Conservation (phyloP, 345 rosid species). For the Clausena lansium region DNA sequence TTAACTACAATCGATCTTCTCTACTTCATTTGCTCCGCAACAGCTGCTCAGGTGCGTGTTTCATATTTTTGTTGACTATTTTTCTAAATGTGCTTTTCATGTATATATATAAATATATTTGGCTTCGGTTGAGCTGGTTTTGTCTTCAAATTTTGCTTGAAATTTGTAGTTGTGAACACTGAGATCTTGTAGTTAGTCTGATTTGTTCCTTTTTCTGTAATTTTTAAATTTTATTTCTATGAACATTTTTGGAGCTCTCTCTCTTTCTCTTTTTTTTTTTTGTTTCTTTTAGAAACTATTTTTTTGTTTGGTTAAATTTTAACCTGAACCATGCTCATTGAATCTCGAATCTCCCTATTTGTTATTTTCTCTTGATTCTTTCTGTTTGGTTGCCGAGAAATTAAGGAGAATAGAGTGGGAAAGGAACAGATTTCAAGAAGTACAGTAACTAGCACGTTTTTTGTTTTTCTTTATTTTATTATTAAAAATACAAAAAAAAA, state of each 20-base stretch:
- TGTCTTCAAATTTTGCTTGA: neutral
- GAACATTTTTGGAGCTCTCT: neutral
- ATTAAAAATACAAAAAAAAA: no score
- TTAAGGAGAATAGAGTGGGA: neutral
- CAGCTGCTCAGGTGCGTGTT: conserved; percentile 21
- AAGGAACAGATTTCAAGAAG: neutral
- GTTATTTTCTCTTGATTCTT: neutral
- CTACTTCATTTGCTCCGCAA: conserved; percentile 7
- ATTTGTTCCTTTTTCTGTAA: neutral
- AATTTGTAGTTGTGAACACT: neutral
- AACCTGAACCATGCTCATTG: neutral
- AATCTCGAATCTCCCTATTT: neutral
- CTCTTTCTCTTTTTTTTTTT: no score
- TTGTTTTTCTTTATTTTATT: neutral
- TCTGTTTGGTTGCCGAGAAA: conserved; percentile 11
- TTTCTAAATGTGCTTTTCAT: neutral
- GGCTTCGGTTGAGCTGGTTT: neutral
- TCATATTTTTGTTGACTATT: neutral
- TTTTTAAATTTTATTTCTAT: neutral
- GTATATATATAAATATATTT: conserved; percentile 15
- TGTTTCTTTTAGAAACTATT: neutral
- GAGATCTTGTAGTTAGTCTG: conserved; percentile 21
- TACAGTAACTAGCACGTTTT: neutral
- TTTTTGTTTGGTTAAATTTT: neutral
- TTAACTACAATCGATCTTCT: conserved; percentile 14